A percentile compares a stretch with the other conserved stretches of the same genome.
Evolutionary conservation across 192 early-diverging fungal genomes (phyloP).

Genomic region (Linnemannia zychae): DNA sequence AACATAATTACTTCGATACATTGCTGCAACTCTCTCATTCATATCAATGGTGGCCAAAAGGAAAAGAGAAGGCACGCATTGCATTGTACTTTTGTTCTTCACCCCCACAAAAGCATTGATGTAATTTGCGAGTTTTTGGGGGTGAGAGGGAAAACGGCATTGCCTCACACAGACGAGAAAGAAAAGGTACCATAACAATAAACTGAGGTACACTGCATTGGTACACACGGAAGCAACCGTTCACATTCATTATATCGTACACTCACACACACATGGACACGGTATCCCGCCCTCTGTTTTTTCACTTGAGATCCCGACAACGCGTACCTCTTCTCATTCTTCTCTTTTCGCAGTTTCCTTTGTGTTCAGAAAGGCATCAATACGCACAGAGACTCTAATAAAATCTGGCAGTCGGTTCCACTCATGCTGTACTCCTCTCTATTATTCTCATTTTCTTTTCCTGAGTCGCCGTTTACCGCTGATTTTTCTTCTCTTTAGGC

Average conservation of each 20-base stretch:
- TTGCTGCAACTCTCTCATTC: no score
- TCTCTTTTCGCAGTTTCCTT: background rate
- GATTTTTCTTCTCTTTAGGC: background rate
- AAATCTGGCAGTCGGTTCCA: background rate
- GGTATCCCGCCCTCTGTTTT: background rate
- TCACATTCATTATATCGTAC: background rate
- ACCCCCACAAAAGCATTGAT: background rate
- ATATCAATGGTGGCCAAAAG: background rate
- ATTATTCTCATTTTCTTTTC: no score
- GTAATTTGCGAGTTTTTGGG: background rate
- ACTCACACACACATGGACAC: background rate
- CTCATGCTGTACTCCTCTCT: background rate
- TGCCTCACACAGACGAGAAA: background rate
- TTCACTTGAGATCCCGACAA: background rate
- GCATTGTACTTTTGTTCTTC: background rate
- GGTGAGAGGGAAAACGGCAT: background rate
- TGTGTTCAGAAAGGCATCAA: background rate
- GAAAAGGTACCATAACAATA: no score
- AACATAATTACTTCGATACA: no score
- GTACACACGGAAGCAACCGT: background rate
- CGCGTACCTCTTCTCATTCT: background rate
- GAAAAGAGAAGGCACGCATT: background rate
- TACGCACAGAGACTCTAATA: background rate
- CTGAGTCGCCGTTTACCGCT: background rate
- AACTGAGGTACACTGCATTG: no score